phyloP scores from a whole-genome alignment of 208 protist genomes.

The Leishmania arabica region DNA sequence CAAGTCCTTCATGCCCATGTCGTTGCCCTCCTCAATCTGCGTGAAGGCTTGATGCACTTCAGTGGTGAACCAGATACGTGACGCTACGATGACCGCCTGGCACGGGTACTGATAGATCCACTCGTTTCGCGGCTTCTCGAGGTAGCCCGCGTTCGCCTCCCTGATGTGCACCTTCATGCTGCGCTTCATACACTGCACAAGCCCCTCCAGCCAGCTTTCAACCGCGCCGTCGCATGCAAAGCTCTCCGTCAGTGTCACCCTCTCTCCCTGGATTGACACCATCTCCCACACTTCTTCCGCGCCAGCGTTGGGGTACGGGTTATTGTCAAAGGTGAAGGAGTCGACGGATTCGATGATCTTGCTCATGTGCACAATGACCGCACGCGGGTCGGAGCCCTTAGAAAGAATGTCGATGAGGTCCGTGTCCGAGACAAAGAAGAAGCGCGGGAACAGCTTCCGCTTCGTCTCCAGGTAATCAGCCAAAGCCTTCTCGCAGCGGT shows the following conservation, averaged over 20 bases:
- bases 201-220: conserved; percentile 96
- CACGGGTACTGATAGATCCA: conserved; percentile 98
- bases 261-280: conserved; percentile 94
- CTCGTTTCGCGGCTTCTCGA: conserved; percentile 96
- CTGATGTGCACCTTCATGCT: conserved; percentile 88
- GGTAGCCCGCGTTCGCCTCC: conserved; percentile 93
- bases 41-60: conserved; percentile 98
- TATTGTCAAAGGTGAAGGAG: conserved; percentile 90
- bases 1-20: conserved; percentile 98
- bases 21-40: conserved; percentile 98
- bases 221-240: conserved; percentile 95
- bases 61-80: conserved; percentile 97
- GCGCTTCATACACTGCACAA: conserved; percentile 88
- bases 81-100: conserved; percentile 95
- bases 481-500: conserved; percentile 97
- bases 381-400: conserved; percentile 93
- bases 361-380: conserved; percentile 96
- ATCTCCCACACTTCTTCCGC: conserved; percentile 92
- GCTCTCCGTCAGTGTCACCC: conserved; percentile 91
- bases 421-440: conserved; percentile 96
- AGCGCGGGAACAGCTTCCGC: conserved; percentile 97
- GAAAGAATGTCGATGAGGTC: conserved; percentile 98
- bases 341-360: conserved; percentile 97
- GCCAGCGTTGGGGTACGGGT: conserved; percentile 48
- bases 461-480: conserved; percentile 98